phyloP scores from a whole-genome alignment of 2,329 filamentous ascomycete genomes.

The Xylariales sp. region DNA sequence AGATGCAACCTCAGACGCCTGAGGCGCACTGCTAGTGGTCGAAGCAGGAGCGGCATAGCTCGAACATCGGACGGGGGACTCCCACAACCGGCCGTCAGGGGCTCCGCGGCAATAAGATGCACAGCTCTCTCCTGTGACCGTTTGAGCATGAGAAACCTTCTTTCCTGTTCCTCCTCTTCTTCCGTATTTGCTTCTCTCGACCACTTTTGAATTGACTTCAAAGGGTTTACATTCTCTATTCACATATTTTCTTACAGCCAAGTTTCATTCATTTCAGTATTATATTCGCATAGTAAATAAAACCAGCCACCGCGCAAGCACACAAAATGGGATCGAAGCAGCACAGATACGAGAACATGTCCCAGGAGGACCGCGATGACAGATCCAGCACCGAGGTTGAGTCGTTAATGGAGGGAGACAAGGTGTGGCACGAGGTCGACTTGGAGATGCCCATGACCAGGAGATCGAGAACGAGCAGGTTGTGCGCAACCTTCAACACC shows the following conservation, averaged over 20 bases:
- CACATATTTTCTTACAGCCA: no score
- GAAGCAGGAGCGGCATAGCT: background rate
- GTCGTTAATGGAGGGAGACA: slow-evolving; percentile 34
- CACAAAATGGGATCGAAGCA: slow-evolving; percentile 20
- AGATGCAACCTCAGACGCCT: slow-evolving; percentile 9
- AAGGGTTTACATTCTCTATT: no score
- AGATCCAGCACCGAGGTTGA: slow-evolving; percentile 37
- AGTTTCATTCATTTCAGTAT: no score
- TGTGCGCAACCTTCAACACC: slow-evolving; percentile 22
- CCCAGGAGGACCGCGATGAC: slow-evolving; percentile 27
- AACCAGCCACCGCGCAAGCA: background rate
- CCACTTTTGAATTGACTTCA: slow-evolving; percentile 2
- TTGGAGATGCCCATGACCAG: slow-evolving; percentile 16
- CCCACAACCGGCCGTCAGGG: slow-evolving; percentile 1
- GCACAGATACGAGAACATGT: slow-evolving; percentile 25
- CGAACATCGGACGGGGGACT: background rate
- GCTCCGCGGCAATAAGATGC: background rate
- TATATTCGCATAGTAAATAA: no score
- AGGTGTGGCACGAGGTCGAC: slow-evolving; percentile 26
- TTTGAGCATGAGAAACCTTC: no score
- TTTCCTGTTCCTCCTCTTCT: background rate
- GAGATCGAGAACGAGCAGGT: slow-evolving; percentile 14
- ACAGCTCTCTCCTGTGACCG: no score
- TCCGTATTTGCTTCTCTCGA: background rate
- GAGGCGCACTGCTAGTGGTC: slow-evolving; percentile 3